A percentile compares a stretch with the other conserved stretches of the same genome.
Evolutionary conservation across 2,329 filamentous ascomycete species (phyloP).

Genomic region (Exophiala lecanii-corni): DNA sequence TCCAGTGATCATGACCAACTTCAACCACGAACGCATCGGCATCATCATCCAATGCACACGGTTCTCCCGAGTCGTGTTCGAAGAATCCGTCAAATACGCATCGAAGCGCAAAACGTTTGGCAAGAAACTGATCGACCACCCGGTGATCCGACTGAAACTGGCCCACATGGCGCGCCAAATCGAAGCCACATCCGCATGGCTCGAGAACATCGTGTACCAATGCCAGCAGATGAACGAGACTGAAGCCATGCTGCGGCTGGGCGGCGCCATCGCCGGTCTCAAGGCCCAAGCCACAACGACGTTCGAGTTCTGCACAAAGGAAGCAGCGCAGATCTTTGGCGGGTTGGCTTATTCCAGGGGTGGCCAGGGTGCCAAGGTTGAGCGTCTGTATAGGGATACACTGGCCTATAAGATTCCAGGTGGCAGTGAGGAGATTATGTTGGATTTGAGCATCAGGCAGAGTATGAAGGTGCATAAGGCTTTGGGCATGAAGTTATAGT

Average conservation of each 20-base stretch:
- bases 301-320: constrained; percentile 95
- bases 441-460: constrained; percentile 92
- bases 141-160: constrained; percentile 94
- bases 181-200: constrained; percentile 94
- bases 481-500: constrained; percentile 89
- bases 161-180: constrained; percentile 98
- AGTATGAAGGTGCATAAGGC: constrained; percentile 81
- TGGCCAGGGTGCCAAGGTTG: constrained; percentile 91
- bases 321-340: constrained; percentile 96
- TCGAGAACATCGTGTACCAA: constrained; percentile 92
- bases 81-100: constrained; percentile 93
- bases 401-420: constrained; percentile 94
- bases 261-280: constrained; percentile 85
- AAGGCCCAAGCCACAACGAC: constrained; percentile 93
- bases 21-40: constrained; percentile 98
- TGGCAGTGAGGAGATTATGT: constrained; percentile 97
- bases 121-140: constrained; percentile 93
- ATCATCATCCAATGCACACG: constrained; percentile 97
- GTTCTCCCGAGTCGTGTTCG: constrained; percentile 94
- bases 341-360: constrained; percentile 88
- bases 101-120: constrained; percentile 96
- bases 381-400: constrained; percentile 91
- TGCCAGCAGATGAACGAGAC: constrained; percentile 88
- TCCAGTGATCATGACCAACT: constrained; percentile 95
- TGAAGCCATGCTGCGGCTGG: constrained; percentile 92